Percentiles rank a stretch among this genome's conserved stretches.
Evolutionary conservation across 2,329 filamentous ascomycete genomes (phyloP).

Genomic region (Bipolaris cookei): DNA sequence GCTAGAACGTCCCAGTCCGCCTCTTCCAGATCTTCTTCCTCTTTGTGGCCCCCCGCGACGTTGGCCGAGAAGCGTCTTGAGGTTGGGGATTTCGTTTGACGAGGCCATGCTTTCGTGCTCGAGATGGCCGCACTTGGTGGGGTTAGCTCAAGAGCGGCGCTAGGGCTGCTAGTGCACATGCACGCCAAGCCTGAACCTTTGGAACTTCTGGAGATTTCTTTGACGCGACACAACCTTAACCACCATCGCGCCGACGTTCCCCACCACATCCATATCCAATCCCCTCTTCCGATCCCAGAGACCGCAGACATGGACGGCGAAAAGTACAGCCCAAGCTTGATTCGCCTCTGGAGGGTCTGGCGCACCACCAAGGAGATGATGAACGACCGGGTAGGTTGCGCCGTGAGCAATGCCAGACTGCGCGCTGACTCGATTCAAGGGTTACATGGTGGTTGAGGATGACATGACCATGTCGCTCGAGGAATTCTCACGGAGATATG

Average conservation of each 20-base stretch:
- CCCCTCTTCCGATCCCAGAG: slow-evolving; percentile 14
- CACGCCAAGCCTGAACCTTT: slow-evolving; percentile 30
- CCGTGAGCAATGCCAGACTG: slow-evolving; percentile 13
- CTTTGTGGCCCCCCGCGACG: slow-evolving; percentile 56
- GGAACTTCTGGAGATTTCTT: slow-evolving; percentile 41
- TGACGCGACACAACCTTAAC: slow-evolving; percentile 25
- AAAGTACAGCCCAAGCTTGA: slow-evolving; percentile 33
- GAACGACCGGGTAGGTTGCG: slow-evolving; percentile 74
- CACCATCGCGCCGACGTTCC: slow-evolving; percentile 18
- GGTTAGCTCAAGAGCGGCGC: slow-evolving; percentile 28
- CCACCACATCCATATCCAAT: slow-evolving; percentile 8
- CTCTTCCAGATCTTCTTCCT: slow-evolving; percentile 55
- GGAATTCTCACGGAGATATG: slow-evolving; percentile 77
- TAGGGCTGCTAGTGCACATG: slow-evolving; percentile 17
- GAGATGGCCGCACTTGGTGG: slow-evolving; percentile 36
- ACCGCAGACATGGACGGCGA: slow-evolving; percentile 39
- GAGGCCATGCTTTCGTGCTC: slow-evolving; percentile 64
- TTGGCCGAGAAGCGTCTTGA: slow-evolving; percentile 65
- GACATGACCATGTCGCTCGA: slow-evolving; percentile 86
- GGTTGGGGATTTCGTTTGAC: slow-evolving; percentile 74
- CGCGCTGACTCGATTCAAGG: slow-evolving; percentile 60
- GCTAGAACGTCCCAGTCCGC: slow-evolving; percentile 27
- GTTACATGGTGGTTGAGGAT: slow-evolving; percentile 88
- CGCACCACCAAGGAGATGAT: slow-evolving; percentile 96
- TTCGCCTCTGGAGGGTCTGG: slow-evolving; percentile 91